Percentiles rank a stretch among this genome's conserved stretches.
These are phyloP conservation scores for Spathaspora gorwiae DNA, from an alignment of 805 yeast genomes.

Conservation along the genomic window DNA sequence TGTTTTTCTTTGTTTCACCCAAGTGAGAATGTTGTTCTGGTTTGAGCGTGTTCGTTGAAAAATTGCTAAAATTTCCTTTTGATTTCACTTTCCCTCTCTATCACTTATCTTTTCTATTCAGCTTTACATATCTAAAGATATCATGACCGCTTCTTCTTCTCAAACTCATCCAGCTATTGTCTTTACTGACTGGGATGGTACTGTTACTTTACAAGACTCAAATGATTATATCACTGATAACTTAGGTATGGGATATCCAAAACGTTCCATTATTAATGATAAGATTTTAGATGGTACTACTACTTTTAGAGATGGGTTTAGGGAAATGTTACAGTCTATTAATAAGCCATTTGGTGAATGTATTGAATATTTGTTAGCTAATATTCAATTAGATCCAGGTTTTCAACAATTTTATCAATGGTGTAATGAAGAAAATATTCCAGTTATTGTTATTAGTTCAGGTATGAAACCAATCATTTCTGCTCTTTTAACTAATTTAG, in stretches of 20 bases:
- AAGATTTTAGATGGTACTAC: conserved; percentile 65
- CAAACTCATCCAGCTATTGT: conserved; percentile 53
- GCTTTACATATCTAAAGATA: background rate
- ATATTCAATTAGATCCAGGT: conserved; percentile 84
- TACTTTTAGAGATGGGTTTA: conserved; percentile 78
- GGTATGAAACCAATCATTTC: conserved; percentile 93
- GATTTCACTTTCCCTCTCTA: too few species aligned
- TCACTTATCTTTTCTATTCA: background rate
- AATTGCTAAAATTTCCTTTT: too few species aligned
- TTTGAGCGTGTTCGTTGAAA: too few species aligned
- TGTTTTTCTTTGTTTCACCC: too few species aligned
- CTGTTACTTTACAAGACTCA: conserved; percentile 92
- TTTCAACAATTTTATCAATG: conserved; percentile 77
- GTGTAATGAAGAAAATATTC: conserved; percentile 68
- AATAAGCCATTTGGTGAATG: conserved; percentile 77
- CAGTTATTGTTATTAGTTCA: conserved; percentile 81
- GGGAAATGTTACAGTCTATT: conserved; percentile 77
- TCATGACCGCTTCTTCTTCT: conserved; percentile 9
- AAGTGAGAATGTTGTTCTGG: too few species aligned
- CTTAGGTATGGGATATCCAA: conserved; percentile 75
- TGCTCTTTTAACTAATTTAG: conserved; percentile 66
- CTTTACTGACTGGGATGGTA: conserved; percentile 98
- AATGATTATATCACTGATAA: conserved; percentile 88
- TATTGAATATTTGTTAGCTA: conserved; percentile 57
- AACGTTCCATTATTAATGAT: conserved; percentile 64